Evolutionary conservation across 768 basidiomycete genomes (phyloP), one percentile per base, ranked within the genome.

Genomic region (Fomitopsis serialis): DNA sequence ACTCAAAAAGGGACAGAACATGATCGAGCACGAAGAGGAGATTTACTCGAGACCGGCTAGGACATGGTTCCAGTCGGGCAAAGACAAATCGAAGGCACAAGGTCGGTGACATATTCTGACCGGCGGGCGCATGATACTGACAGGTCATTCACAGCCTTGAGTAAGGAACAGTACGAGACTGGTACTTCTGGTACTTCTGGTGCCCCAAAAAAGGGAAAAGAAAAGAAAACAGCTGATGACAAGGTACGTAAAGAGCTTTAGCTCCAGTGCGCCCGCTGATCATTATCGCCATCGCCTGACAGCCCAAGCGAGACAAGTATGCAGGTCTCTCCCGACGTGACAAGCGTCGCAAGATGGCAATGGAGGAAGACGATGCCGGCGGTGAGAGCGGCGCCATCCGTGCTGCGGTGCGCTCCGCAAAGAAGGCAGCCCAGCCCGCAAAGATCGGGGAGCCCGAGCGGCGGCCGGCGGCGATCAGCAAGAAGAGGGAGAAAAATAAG

Each of bases 61-160:
- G 61, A 98, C 94, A n/a, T 99, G 97, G 97, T 99, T 99, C 78
- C 97, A 98, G 71, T 83, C 78, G 9, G 75, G 78, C 53, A 89
- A 87, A 67, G 92, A 97, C 62, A 98, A 89, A 72, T 70, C 76
- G 57, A 81, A 79, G 55, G 79, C 92, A 4, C 82, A 87, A 81
- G 87, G 94, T 96, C 44, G 21, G 42, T 24, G 48, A 45, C 36
- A 49, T 45, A 37, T 32, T 24, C 46, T 9, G 3, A n/a, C 32
- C 8, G 21, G 11, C 36, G 19, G 22, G n/a, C 42, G 22, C 12
- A 40, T 23, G 12, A 47, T 36, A 8, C 32, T 55, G 46, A 29
- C 35, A 32, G 25, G 29, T 50, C 25, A 45, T 22, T 34, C 36
- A 49, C 53, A 97, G 95, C 80, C 45, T 64, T 82, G 22, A 88